A percentile compares a stretch with the other conserved stretches of the same genome.
Conservation (phyloP, 768 basidiomycete species). For the Inosperma sp. region DNA sequence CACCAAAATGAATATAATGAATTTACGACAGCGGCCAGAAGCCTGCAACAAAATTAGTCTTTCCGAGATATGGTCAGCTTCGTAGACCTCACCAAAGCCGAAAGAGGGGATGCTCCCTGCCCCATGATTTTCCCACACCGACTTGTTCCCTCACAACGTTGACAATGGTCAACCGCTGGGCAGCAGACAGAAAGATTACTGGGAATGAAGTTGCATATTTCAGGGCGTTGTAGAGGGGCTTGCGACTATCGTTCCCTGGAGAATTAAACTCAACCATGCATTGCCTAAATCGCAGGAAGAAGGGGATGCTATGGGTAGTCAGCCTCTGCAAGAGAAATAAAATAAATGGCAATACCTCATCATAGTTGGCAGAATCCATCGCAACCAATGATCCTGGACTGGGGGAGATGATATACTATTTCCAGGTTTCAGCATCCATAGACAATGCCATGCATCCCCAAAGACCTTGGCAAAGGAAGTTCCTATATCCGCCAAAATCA, state of each 20-base stretch:
- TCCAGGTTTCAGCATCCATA: slow-evolving; percentile 82
- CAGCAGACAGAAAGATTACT: slow-evolving; percentile 90
- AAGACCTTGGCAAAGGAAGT: slow-evolving; percentile 97
- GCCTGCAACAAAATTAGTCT: slow-evolving; percentile 42
- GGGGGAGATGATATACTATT: slow-evolving; percentile 69
- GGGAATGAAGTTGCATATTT: slow-evolving; percentile 98
- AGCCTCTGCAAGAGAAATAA: background rate
- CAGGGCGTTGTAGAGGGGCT: slow-evolving; percentile 83
- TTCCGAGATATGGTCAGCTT: background rate
- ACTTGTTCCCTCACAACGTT: slow-evolving; percentile 53
- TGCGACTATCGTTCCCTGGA: slow-evolving; percentile 56
- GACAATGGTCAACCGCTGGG: slow-evolving; percentile 68
- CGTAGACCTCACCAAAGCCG: slow-evolving; percentile 66
- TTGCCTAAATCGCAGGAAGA: slow-evolving; percentile 89
- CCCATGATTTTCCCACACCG: slow-evolving; percentile 50
- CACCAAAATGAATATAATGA: slow-evolving; percentile 98
- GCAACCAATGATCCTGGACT: slow-evolving; percentile 52
- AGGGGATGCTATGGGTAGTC: slow-evolving; percentile 58
- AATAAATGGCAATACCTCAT: slow-evolving; percentile 63
- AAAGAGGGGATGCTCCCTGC: slow-evolving; percentile 74
- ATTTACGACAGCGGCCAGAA: slow-evolving; percentile 80
- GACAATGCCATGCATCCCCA: slow-evolving; percentile 88
- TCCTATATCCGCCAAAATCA: slow-evolving; percentile 91
- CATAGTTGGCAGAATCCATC: slow-evolving; percentile 76
- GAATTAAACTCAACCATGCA: slow-evolving; percentile 80